Evolutionary conservation across 306 rosid genomes (phyloP).

Genomic region (Vigna radiata): DNA sequence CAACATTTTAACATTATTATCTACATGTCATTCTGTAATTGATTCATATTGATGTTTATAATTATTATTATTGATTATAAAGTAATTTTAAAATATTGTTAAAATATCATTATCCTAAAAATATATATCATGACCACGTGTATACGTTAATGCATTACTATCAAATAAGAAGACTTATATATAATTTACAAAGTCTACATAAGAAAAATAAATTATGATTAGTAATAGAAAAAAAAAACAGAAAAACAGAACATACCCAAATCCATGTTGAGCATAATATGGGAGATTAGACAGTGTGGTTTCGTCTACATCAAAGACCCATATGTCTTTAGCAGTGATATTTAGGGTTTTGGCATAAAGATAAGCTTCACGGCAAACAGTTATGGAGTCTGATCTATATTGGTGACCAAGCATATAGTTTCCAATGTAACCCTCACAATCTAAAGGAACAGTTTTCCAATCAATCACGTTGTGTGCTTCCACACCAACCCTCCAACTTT

Average conservation of each 20-base stretch:
- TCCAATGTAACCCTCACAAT: constrained; percentile 56
- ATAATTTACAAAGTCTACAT: no score
- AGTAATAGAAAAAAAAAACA: no score
- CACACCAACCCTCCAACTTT: constrained; percentile 71
- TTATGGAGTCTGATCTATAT: constrained; percentile 59
- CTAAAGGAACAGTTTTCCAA: constrained; percentile 51
- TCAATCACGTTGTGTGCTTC: constrained; percentile 62
- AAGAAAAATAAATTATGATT: no score
- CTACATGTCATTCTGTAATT: no score
- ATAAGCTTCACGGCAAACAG: constrained; percentile 42
- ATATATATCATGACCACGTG: no score
- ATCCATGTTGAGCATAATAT: constrained; percentile 56
- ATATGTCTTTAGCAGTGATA: constrained; percentile 43
- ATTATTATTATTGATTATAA: no score
- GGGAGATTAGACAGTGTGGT: constrained; percentile 68
- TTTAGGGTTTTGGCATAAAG: constrained; percentile 43
- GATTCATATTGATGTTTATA: no score
- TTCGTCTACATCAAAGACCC: constrained; percentile 71
- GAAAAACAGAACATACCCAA: constrained; percentile 39
- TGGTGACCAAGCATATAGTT: constrained; percentile 57
- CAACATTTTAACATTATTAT: no score
- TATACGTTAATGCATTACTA: no score
- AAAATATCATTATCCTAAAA: no score
- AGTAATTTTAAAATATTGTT: no score
- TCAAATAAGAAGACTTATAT: no score